A percentile compares a stretch with the other conserved stretches of the same genome.
These are phyloP conservation scores for Ephemerocybe angulata DNA, from an alignment of 768 basidiomycete genomes.

Conservation along the genomic window DNA sequence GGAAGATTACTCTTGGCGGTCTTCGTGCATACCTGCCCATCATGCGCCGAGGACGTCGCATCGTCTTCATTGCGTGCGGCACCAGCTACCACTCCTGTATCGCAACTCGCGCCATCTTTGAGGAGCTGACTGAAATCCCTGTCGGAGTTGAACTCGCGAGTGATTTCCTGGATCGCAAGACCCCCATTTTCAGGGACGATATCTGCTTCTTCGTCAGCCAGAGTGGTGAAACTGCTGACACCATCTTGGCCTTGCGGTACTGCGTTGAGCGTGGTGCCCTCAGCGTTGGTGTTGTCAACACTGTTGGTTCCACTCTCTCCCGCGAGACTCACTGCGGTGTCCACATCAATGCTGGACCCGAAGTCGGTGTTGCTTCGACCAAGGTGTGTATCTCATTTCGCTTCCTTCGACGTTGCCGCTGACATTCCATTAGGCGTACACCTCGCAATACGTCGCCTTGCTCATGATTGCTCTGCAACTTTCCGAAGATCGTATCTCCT, in stretches of 20 bases:
- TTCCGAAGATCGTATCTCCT: slow-evolving; percentile 93
- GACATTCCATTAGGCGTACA: slow-evolving; percentile 68
- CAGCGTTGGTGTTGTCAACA: slow-evolving; percentile 97
- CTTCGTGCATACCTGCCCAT: slow-evolving; percentile 93
- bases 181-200: slow-evolving; percentile 98
- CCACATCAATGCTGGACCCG: slow-evolving; percentile 98
- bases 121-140: slow-evolving; percentile 98
- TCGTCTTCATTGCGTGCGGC: slow-evolving; percentile 97
- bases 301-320: slow-evolving; percentile 95
- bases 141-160: slow-evolving; percentile 95
- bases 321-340: slow-evolving; percentile 99
- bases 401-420: background rate
- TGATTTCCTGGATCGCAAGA: slow-evolving; percentile 98
- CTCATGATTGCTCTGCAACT: slow-evolving; percentile 98
- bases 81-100: slow-evolving; percentile 97
- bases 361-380: slow-evolving; percentile 98
- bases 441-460: slow-evolving; percentile 97
- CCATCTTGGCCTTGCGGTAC: slow-evolving; percentile 92
- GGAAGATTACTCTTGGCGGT: slow-evolving; percentile 91
- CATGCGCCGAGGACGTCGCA: slow-evolving; percentile 90
- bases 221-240: slow-evolving; percentile 98
- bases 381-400: slow-evolving; percentile 51
- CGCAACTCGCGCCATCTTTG: slow-evolving; percentile 96
- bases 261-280: slow-evolving; percentile 96
- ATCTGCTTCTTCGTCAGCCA: slow-evolving; percentile 95